These are phyloP conservation scores for Aspergillus chevalieri DNA, from an alignment of 2,329 filamentous ascomycete species.

Conservation along the genomic window DNA sequence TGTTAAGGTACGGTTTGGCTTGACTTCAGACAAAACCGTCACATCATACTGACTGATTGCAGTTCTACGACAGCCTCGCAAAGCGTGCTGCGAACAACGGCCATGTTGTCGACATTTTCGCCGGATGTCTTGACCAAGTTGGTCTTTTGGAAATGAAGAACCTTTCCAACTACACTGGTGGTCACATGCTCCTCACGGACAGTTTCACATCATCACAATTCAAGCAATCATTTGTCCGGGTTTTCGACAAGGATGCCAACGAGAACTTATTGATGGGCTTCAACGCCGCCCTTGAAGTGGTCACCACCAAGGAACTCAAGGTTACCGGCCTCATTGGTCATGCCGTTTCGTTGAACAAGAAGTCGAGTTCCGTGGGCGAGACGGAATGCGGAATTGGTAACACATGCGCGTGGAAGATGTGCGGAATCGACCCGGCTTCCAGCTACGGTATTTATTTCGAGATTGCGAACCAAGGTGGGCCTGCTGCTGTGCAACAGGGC, in stretches of 20 bases:
- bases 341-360: constrained; percentile 95
- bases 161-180: constrained; percentile 88
- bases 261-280: constrained; percentile 97
- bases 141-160: constrained; percentile 98
- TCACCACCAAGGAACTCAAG: constrained; percentile 97
- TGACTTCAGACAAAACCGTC: background rate
- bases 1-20: constrained; percentile 61
- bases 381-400: constrained; percentile 98
- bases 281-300: constrained; percentile 89
- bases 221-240: constrained; percentile 93
- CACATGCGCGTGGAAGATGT: constrained; percentile 99
- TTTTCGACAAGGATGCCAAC: constrained; percentile 94
- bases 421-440: constrained; percentile 86
- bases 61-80: constrained; percentile 92
- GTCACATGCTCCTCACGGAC: constrained; percentile 96
- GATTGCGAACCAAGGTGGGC: constrained; percentile 87
- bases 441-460: constrained; percentile 98
- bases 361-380: constrained; percentile 92
- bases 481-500: constrained; percentile 74
- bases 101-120: constrained; percentile 96
- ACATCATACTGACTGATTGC: constrained; percentile 16
- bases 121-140: constrained; percentile 94
- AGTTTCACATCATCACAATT: constrained; percentile 99
- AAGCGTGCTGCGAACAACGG: constrained; percentile 95
- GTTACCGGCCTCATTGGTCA: constrained; percentile 96